Conservation (phyloP, 2,329 filamentous ascomycete genomes). For the Cadophora luteo-olivacea region DNA sequence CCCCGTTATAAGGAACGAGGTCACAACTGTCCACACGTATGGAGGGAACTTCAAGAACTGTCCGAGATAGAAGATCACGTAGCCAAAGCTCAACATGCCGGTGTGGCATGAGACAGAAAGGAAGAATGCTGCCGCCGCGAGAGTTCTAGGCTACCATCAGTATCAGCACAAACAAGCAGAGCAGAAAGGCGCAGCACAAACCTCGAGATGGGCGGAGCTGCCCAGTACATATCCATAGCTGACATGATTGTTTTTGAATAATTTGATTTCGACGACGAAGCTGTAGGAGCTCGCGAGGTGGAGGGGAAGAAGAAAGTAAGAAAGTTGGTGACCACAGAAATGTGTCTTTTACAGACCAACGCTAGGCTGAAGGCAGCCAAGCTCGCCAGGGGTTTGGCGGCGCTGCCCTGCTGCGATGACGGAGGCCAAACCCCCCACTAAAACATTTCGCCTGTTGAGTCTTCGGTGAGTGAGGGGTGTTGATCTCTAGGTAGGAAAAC, state of each 20-base stretch:
- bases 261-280: conserved; percentile 28
- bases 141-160: conserved; percentile 60
- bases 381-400: neutral
- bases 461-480: conserved; percentile 25
- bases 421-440: conserved; percentile 37
- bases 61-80: conserved; percentile 57
- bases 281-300: conserved; percentile 28
- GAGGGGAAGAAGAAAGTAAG: conserved; percentile 21
- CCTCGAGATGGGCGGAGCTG: conserved; percentile 70
- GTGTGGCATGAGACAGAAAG: conserved; percentile 66
- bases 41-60: conserved; percentile 57
- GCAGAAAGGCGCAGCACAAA: conserved; percentile 48
- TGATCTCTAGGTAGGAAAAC: conserved; percentile 22
- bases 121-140: conserved; percentile 64
- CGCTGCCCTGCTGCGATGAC: conserved; percentile 25
- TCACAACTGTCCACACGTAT: conserved; percentile 48
- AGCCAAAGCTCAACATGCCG: conserved; percentile 54
- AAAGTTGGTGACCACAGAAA: neutral
- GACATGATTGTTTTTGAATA: conserved; percentile 39
- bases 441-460: conserved; percentile 34
- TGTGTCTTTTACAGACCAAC: too few relatives aligned
- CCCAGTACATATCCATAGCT: conserved; percentile 67
- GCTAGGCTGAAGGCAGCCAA: too few relatives aligned
- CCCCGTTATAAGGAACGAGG: conserved; percentile 47
- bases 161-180: conserved; percentile 48